Evolutionary conservation across 2,329 filamentous ascomycete genomes (phyloP).

Genomic region (Cladosporium cucumerinum): DNA sequence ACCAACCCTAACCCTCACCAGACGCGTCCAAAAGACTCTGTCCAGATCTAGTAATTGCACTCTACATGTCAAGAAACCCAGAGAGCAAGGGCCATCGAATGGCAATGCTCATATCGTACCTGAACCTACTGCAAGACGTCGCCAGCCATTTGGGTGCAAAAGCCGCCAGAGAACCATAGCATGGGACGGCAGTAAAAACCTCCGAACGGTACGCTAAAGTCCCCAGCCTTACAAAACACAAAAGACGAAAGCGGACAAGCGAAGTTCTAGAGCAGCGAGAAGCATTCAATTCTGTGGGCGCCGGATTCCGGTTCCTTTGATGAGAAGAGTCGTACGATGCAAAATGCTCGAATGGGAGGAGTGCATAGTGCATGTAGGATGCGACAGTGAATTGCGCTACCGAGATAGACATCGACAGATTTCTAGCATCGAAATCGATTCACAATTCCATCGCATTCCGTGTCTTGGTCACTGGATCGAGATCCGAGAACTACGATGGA

Average conservation of each 20-base stretch:
- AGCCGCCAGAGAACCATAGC: background rate
- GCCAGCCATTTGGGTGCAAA: background rate
- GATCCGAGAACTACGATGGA: background rate
- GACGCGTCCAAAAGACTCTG: background rate
- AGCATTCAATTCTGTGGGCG: background rate
- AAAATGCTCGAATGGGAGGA: background rate
- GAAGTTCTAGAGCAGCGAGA: background rate
- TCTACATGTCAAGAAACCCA: background rate
- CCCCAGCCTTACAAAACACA: background rate
- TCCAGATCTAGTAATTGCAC: background rate
- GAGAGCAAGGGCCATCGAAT: background rate
- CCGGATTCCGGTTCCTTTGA: background rate
- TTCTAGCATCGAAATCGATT: background rate
- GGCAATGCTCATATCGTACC: background rate
- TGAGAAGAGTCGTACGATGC: background rate
- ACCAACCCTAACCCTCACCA: background rate
- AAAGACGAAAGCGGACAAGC: background rate
- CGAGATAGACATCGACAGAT: background rate
- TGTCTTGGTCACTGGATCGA: background rate
- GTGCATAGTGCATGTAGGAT: background rate
- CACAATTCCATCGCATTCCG: background rate
- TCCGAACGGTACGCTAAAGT: background rate
- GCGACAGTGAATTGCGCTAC: background rate
- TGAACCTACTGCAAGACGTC: background rate
- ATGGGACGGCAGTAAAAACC: background rate